Conservation (phyloP, 495 filamentous ascomycete genomes). For the Aspergillus kassunensis region DNA sequence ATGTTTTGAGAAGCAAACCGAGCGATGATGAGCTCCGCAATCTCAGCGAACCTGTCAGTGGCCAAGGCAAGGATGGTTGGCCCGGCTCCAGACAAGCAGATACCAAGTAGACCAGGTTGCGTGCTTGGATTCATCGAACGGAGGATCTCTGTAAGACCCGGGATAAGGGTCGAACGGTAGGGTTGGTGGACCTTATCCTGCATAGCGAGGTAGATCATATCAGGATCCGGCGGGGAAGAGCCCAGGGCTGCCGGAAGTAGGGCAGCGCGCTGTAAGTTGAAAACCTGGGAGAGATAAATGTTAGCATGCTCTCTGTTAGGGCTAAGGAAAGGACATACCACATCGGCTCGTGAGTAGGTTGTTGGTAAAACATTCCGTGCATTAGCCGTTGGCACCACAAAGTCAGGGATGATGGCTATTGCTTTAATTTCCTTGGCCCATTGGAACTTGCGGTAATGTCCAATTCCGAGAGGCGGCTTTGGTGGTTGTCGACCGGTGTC, state of each 20-base stretch:
- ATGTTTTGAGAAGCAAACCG: slow-evolving; percentile 66
- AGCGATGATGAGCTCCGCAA: slow-evolving; percentile 70
- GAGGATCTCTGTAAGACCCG: slow-evolving; percentile 85
- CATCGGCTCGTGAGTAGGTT: slow-evolving; percentile 70
- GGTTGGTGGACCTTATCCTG: slow-evolving; percentile 97
- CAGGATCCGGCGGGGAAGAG: slow-evolving; percentile 81
- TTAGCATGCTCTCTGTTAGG: neutral
- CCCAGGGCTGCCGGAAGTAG: slow-evolving; percentile 83
- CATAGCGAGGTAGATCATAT: slow-evolving; percentile 94
- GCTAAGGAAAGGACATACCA: slow-evolving; percentile 47
- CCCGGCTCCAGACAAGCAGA: slow-evolving; percentile 89
- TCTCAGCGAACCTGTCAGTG: slow-evolving; percentile 78
- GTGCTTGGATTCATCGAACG: slow-evolving; percentile 77
- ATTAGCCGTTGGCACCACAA: slow-evolving; percentile 85
- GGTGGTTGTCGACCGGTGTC: slow-evolving; percentile 82
- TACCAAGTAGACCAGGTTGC: slow-evolving; percentile 83
- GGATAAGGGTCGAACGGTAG: slow-evolving; percentile 83
- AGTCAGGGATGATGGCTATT: slow-evolving; percentile 90
- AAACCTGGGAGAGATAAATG: slow-evolving; percentile 52
- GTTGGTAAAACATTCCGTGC: slow-evolving; percentile 78
- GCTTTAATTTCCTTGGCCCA: slow-evolving; percentile 94
- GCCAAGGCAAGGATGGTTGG: slow-evolving; percentile 92
- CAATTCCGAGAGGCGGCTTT: slow-evolving; percentile 83
- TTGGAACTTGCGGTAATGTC: slow-evolving; percentile 86
- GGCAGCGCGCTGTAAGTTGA: slow-evolving; percentile 90